Base-by-base conservation (phyloP, 371 early-diverging fungal species). In the Batrachochytrium dendrobatidis region DNA sequence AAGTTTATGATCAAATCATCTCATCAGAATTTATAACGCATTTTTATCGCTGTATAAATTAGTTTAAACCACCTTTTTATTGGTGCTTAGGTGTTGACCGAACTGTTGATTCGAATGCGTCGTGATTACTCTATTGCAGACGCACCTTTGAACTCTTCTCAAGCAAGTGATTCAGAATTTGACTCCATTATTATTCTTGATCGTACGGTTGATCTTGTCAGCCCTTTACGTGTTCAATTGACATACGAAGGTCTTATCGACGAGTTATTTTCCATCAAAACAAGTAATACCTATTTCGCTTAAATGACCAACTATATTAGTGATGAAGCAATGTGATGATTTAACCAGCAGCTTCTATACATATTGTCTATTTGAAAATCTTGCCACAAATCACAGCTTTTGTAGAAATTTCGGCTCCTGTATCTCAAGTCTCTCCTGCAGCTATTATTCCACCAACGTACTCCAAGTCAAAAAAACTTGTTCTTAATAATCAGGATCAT, bases 181-280 rank as follows among this genome's bases (percentile, higher is more conserved):
- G 94, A 94, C 65, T 85, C 91, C n/a, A 67, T 94, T 34, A 82
- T 95, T 31, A 83, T 97, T 25, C 76, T 97, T 31, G 98, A 97
- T 60, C 83, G 95, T 2, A 82, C 82, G 31, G 88, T 88, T 3
- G 98, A 97, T 69, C 66, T 94, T 43, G 76, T 91, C 20, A 94
- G 94, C 1, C 95, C 94, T 3, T 70, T 97, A 44, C 86, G 92
- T 65, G 95, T 93, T 0, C 91, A 92, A 66, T 70, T 95, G 54
- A 95, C 98, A 0, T 97, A 95, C 70, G 90, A 93, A 70, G 94
- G 94, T 1, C 74, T 95, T 25, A 81, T 97, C 56, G 93, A 94
- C 67, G 78, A 73, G 55, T 32, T 72, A n/a, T 74, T 68, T 57
- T 69, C 70, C 1, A 73, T 79, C 33, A 39, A 66, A 12, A 66